Conservation (phyloP, 2,329 filamentous ascomycete species). For the Ophiocordyceps camponoti-rufipedis region DNA sequence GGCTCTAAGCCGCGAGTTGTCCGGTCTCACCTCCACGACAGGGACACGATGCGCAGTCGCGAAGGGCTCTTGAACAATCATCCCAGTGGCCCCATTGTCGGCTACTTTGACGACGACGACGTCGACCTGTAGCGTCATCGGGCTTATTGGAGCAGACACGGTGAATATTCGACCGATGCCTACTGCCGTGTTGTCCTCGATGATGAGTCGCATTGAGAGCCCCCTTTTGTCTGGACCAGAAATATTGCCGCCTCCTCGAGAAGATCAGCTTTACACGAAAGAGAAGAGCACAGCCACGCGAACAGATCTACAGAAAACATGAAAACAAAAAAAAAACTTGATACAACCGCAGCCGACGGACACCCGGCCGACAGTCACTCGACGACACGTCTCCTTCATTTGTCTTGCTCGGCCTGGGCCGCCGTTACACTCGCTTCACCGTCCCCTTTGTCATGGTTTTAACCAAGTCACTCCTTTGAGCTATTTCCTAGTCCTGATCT, state of each 20-base stretch:
- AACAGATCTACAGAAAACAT: neutral
- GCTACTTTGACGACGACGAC: slow-evolving; percentile 9
- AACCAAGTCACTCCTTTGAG: slow-evolving; percentile 16
- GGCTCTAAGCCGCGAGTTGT: slow-evolving; percentile 36
- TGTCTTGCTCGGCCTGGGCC: neutral
- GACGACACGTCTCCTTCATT: slow-evolving; percentile 3
- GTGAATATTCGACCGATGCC: neutral
- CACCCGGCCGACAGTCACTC: slow-evolving; percentile 1
- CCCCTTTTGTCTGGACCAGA: too few species aligned
- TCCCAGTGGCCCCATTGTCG: slow-evolving; percentile 9
- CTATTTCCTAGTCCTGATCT: slow-evolving; percentile 8
- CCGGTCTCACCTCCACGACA: slow-evolving; percentile 27
- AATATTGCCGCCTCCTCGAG: neutral
- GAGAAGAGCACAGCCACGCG: neutral
- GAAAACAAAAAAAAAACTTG: neutral
- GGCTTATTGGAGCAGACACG: neutral
- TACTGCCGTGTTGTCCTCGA: neutral
- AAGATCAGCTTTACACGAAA: neutral
- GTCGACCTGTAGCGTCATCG: slow-evolving; percentile 5
- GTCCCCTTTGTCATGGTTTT: slow-evolving; percentile 3
- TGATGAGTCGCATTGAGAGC: neutral
- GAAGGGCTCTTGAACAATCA: slow-evolving; percentile 30
- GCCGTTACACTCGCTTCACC: neutral
- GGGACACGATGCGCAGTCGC: slow-evolving; percentile 29
- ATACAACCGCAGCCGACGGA: slow-evolving; percentile 1